Evolutionary conservation across 495 filamentous ascomycete species (phyloP), one percentile per base, ranked within the genome.

Genomic region (Aspergillus avenaceus): DNA sequence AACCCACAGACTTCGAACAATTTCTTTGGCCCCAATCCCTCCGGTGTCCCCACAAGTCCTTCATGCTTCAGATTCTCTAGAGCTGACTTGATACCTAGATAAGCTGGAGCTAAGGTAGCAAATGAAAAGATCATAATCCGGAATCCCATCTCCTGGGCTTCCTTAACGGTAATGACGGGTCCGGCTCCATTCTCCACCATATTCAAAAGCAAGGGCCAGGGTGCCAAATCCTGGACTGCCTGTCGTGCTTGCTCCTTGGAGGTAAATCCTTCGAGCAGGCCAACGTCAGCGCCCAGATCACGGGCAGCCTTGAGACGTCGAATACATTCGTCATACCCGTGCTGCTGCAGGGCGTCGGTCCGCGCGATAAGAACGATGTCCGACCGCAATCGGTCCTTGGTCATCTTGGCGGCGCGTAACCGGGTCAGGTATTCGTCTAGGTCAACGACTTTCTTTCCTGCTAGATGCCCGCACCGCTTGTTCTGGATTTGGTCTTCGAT

Each of bases 321-420:
- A 8, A 86, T 63, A 5, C 80, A 83, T 44, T 81, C 84, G 0
- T 84, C 81, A 42, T 82, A 87, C 0, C 84, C 84, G 27, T 71
- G 70, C 16, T 70, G 66, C 62, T 85, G 83, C n/a, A 83, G 67
- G 0, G 83, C 82, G 47, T 87, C 84, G 0, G 84, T 87, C 8
- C 84, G 76, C 18, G 85, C 85, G 52, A 88, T 86, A 21, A 89
- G 70, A 9, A 86, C 79, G 49, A 87, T 82, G 42, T 85, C 82
- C 1, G 71, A 75, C 16, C 63, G 70, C 41, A 78, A 59, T 7
- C 72, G 59, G 34, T 76, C 70, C 40, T 73, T 70, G 12, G 77
- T 76, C 51, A 66, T 43, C 51, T 72, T 72, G 7, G 77, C 77
- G 2, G 78, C 78, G 1, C 72, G 72, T 52, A 88, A 80, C 2